Percentiles rank a stretch among this genome's conserved stretches.
Evolutionary conservation across 352 stramenopile species (phyloP).

Genomic region (Globisporangium sylvaticum): DNA sequence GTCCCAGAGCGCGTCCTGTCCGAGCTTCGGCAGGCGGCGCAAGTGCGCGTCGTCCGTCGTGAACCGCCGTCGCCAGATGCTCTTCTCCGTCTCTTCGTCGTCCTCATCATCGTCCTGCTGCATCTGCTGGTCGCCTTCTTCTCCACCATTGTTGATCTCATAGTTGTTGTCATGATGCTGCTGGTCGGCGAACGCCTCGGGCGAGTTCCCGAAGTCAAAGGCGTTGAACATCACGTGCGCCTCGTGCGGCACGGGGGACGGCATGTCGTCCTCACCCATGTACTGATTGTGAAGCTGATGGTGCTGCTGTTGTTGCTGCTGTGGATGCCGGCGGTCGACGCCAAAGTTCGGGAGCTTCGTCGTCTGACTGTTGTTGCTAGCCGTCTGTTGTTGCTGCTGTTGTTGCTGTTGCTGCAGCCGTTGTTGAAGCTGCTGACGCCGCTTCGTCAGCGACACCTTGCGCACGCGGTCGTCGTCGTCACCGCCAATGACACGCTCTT

Average conservation of each 20-base stretch:
- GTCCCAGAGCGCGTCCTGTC: slow-evolving; percentile 39
- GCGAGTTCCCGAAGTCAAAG: slow-evolving; percentile 41
- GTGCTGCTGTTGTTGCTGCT: slow-evolving; percentile 16
- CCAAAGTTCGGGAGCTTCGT: slow-evolving; percentile 10
- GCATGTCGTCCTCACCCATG: slow-evolving; percentile 18
- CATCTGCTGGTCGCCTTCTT: slow-evolving; percentile 1
- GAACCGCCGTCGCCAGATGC: slow-evolving; percentile 40
- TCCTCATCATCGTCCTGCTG: background rate
- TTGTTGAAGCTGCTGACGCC: slow-evolving; percentile 22
- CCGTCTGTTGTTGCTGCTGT: background rate
- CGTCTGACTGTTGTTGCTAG: background rate
- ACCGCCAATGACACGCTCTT: slow-evolving; percentile 10
- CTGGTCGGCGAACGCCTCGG: slow-evolving; percentile 31
- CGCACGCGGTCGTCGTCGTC: slow-evolving; percentile 31
- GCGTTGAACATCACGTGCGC: slow-evolving; percentile 29
- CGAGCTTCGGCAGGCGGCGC: slow-evolving; percentile 30
- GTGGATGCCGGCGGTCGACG: background rate
- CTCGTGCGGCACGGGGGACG: slow-evolving; percentile 18
- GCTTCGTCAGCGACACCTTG: slow-evolving; percentile 35
- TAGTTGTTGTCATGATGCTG: slow-evolving; percentile 8
- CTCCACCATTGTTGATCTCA: background rate
- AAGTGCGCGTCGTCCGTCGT: slow-evolving; percentile 2
- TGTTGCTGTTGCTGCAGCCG: background rate
- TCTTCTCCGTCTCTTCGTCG: slow-evolving; percentile 14
- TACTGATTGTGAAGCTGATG: slow-evolving; percentile 10